These are phyloP conservation scores for Eucalyptus sideroxylon DNA, from an alignment of 345 rosid species.

Conservation along the genomic window DNA sequence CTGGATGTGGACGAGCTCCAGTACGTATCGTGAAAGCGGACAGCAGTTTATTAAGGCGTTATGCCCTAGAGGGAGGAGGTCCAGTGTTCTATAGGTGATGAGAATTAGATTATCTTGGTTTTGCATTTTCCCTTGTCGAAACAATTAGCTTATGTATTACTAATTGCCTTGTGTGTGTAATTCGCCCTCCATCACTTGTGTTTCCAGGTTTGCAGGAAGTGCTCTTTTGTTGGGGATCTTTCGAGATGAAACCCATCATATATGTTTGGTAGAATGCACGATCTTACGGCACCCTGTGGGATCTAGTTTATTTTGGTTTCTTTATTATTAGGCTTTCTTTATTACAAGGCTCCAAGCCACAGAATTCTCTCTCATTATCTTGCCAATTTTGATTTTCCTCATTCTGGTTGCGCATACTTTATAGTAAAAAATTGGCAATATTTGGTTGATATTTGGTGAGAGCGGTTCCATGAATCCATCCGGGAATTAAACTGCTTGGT, in stretches of 20 bases:
- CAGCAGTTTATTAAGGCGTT: conserved; percentile 55
- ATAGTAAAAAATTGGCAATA: no score
- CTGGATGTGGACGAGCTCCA: conserved; percentile 64
- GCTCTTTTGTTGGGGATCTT: not conserved
- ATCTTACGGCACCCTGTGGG: not conserved
- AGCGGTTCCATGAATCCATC: no score
- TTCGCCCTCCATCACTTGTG: not conserved
- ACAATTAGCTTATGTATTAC: not conserved
- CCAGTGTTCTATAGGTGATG: not conserved
- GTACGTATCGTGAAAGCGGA: conserved; percentile 56
- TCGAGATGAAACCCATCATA: not conserved
- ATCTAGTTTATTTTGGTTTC: not conserved
- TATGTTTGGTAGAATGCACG: not conserved
- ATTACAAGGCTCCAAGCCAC: not conserved
- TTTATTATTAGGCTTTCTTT: not conserved
- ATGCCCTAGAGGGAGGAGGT: not conserved
- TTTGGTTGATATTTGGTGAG: no score
- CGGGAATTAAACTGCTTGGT: fast-evolving
- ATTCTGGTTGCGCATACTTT: not conserved
- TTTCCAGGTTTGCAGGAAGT: conserved; percentile 60
- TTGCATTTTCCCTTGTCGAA: not conserved
- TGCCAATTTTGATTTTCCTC: not conserved
- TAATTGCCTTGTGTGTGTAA: not conserved
- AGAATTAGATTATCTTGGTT: not conserved
- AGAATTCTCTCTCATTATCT: not conserved